Conservation (phyloP, 2,329 filamentous ascomycete genomes). For the Ophiosphaerella narmari region DNA sequence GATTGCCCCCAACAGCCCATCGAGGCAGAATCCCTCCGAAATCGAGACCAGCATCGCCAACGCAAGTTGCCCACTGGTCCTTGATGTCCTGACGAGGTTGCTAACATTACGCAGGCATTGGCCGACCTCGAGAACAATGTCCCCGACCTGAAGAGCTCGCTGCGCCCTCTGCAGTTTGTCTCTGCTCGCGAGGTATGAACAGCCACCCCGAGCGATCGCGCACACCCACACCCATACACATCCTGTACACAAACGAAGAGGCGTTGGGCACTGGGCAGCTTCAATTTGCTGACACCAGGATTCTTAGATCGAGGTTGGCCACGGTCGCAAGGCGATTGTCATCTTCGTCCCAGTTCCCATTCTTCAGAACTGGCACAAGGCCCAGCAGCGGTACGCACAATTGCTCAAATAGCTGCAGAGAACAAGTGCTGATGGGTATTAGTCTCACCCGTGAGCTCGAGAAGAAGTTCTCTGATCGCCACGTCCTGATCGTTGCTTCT, state of each 20-base stretch:
- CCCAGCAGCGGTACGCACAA: conserved; percentile 92
- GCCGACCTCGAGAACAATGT: conserved; percentile 99
- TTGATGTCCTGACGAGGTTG: conserved; percentile 3
- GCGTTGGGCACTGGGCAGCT: conserved; percentile 62
- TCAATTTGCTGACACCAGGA: conserved; percentile 60
- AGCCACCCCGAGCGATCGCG: conserved; percentile 32
- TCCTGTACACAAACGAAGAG: conserved; percentile 50
- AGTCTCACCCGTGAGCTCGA: conserved; percentile 99
- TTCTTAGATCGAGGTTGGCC: conserved; percentile 96
- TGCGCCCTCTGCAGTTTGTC: conserved; percentile 98
- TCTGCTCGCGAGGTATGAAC: conserved; percentile 97
- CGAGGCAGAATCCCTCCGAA: conserved; percentile 94
- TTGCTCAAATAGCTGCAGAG: too few species aligned
- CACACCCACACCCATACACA: conserved; percentile 29
- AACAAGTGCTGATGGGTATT: conserved; percentile 13
- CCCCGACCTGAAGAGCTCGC: conserved; percentile 92
- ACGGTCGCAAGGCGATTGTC: conserved; percentile 99
- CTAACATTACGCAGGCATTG: conserved; percentile 65
- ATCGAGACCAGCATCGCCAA: conserved; percentile 95
- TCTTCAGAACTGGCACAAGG: conserved; percentile 97
- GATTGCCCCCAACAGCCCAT: conserved; percentile 97
- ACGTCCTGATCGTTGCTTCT: conserved; percentile 98
- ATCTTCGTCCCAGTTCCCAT: conserved; percentile 99
- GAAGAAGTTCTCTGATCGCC: conserved; percentile 99
- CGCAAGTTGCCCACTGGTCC: conserved; percentile 59